phyloP scores from a whole-genome alignment of 345 rosid species.

The Rhodomyrtus tomentosa region DNA sequence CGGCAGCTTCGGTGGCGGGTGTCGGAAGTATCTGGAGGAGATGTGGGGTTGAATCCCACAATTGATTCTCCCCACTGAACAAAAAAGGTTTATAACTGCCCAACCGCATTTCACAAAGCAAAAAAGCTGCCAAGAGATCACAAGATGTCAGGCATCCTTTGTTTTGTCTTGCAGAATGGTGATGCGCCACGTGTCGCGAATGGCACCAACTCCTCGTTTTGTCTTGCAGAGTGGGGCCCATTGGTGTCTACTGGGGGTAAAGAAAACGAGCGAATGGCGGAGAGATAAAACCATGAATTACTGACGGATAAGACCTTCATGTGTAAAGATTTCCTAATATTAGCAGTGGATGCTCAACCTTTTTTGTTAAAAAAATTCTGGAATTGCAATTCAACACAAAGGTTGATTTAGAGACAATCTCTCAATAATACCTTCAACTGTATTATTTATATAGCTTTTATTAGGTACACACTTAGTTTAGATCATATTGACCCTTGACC shows the following conservation, averaged over 20 bases:
- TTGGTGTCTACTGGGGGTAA: not conserved
- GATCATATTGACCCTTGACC: not conserved
- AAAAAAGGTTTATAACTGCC: not conserved
- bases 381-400: not conserved
- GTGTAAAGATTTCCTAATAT: not conserved
- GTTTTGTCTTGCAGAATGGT: not conserved
- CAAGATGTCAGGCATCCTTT: not conserved
- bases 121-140: not conserved
- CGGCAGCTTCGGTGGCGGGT: constrained; percentile 30
- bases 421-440: not conserved
- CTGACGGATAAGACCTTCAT: not conserved
- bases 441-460: not conserved
- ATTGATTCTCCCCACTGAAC: not conserved
- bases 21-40: constrained; percentile 38
- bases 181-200: not conserved
- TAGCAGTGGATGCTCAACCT: not conserved
- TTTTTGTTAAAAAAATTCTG: not conserved
- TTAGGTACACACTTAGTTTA: not conserved
- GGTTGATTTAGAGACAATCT: not conserved
- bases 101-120: not conserved
- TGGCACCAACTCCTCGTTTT: not conserved
- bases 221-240: not conserved
- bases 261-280: not conserved
- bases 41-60: constrained; percentile 51
- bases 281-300: not conserved